phyloP scores from a whole-genome alignment of 2,329 filamentous ascomycete species.

The Ceratocystis cacaofunesta region DNA sequence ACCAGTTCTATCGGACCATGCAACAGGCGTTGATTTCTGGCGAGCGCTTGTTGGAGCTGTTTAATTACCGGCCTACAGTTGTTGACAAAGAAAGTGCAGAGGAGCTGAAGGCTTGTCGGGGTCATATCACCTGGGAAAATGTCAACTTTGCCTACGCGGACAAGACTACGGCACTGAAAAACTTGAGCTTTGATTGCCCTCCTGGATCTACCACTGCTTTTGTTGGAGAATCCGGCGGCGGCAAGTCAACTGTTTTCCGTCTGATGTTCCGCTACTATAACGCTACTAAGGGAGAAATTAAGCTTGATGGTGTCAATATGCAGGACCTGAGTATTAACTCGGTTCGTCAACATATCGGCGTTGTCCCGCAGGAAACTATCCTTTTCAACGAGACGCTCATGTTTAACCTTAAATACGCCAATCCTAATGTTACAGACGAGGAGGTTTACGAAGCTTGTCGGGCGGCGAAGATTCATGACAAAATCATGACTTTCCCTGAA shows the following conservation, averaged over 20 bases:
- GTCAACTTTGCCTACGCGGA: slow-evolving; percentile 84
- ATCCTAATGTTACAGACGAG: slow-evolving; percentile 63
- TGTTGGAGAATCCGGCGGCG: slow-evolving; percentile 90
- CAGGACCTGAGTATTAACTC: slow-evolving; percentile 83
- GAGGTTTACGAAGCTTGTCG: slow-evolving; percentile 69
- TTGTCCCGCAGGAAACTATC: slow-evolving; percentile 92
- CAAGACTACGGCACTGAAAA: slow-evolving; percentile 69
- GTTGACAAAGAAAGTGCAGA: slow-evolving; percentile 56
- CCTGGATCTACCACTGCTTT: slow-evolving; percentile 91
- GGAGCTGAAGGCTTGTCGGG: slow-evolving; percentile 52
- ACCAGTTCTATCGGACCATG: slow-evolving; percentile 88
- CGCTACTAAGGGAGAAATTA: slow-evolving; percentile 60
- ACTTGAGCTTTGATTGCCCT: slow-evolving; percentile 68
- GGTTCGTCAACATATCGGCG: slow-evolving; percentile 78
- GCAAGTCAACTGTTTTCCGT: slow-evolving; percentile 92
- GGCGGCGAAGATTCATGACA: slow-evolving; percentile 83
- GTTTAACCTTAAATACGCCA: slow-evolving; percentile 89
- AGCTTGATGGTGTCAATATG: slow-evolving; percentile 72
- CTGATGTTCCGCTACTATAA: slow-evolving; percentile 97
- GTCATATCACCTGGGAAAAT: slow-evolving; percentile 73
- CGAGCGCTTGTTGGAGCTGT: slow-evolving; percentile 84
- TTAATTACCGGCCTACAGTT: slow-evolving; percentile 90
- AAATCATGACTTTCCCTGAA: slow-evolving; percentile 77
- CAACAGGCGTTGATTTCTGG: slow-evolving; percentile 96
- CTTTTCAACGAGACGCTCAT: slow-evolving; percentile 89